Conservation (phyloP, 495 filamentous ascomycete genomes). For the Cladorrhinum samala region DNA sequence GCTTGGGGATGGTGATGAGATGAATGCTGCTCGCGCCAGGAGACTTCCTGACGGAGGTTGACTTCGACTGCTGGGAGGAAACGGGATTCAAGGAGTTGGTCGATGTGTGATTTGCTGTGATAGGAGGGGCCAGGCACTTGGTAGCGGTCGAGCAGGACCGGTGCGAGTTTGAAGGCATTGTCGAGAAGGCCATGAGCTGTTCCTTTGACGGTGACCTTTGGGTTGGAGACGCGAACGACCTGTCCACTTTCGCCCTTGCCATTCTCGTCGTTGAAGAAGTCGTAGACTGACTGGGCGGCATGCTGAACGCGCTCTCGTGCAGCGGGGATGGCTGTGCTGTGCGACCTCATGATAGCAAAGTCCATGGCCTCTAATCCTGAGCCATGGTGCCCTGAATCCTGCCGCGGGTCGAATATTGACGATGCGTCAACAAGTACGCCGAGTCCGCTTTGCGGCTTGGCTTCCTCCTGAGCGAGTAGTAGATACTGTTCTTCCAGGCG, state of each 20-base stretch:
- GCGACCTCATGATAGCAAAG: constrained; percentile 31
- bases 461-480: constrained; percentile 12
- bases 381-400: not conserved
- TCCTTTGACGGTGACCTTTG: constrained; percentile 20
- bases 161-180: constrained; percentile 16
- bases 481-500: constrained; percentile 18
- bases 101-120: constrained; percentile 15
- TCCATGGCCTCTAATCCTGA: constrained; percentile 13
- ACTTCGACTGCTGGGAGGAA: constrained; percentile 19
- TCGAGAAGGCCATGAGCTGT: constrained; percentile 22
- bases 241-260: not conserved
- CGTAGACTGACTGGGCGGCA: not conserved
- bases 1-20: not conserved
- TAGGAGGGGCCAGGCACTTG: constrained; percentile 22
- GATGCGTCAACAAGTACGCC: constrained; percentile 16
- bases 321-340: constrained; percentile 32
- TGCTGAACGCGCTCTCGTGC: constrained; percentile 17
- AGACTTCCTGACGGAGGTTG: no score
- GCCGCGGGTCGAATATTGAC: not conserved
- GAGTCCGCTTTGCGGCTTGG: constrained; percentile 15
- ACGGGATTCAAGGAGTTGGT: constrained; percentile 16
- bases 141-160: constrained; percentile 18
- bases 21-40: no score
- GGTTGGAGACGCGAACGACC: constrained; percentile 11
- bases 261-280: not conserved